These are phyloP conservation scores for Kentomonas sorsogonicus DNA, from an alignment of 208 protist genomes.

Conservation along the genomic window DNA sequence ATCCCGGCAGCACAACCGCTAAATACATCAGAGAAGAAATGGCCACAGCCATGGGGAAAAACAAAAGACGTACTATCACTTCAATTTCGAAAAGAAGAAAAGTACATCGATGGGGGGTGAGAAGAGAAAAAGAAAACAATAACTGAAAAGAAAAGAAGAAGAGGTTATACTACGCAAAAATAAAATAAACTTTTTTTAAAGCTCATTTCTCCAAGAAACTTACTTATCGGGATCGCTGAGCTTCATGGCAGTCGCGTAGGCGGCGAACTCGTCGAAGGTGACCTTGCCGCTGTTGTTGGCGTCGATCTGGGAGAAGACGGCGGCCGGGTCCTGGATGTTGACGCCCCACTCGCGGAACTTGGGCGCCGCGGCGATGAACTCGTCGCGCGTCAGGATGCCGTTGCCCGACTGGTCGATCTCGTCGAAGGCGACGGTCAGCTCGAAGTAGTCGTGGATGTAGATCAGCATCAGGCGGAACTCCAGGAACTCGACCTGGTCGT, in stretches of 20 bases:
- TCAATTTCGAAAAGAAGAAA: too few relatives aligned
- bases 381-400: constrained; percentile 25
- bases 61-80: too few relatives aligned
- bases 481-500: constrained; percentile 5
- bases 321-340: constrained; percentile 23
- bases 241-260: constrained; percentile 31
- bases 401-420: constrained; percentile 40
- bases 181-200: neutral
- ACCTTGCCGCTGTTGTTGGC: constrained; percentile 38
- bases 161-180: neutral
- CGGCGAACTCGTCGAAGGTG: constrained; percentile 56
- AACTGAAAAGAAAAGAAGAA: neutral
- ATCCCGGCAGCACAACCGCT: neutral
- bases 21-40: too few relatives aligned
- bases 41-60: too few relatives aligned
- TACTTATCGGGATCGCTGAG: constrained; percentile 6
- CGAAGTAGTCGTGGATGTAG: constrained; percentile 60
- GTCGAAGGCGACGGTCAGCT: constrained; percentile 76
- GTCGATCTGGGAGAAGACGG: constrained; percentile 46
- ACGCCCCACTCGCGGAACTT: constrained; percentile 32
- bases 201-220: too few relatives aligned
- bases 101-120: neutral
- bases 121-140: neutral
- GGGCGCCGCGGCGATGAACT: constrained; percentile 35
- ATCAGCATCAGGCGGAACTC: constrained; percentile 81